These are phyloP conservation scores for Globisporangium iwayamae DNA, from an alignment of 352 stramenopile species.

Conservation along the genomic window DNA sequence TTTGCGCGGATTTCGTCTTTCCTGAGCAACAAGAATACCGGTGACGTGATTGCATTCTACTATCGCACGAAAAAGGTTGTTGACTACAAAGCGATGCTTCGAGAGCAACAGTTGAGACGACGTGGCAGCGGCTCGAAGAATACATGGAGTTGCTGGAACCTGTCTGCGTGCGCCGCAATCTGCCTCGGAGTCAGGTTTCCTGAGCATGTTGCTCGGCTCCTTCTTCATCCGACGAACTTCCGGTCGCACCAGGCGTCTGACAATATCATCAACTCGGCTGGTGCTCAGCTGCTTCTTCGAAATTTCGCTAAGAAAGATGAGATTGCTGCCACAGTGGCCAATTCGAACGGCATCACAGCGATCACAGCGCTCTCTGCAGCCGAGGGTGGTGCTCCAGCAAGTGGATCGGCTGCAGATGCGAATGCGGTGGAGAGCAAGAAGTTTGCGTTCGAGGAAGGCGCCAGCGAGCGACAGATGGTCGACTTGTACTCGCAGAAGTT, in stretches of 20 bases:
- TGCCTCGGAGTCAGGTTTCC: conserved; percentile 83
- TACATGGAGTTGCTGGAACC: conserved; percentile 87
- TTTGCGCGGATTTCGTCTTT: conserved; percentile 96
- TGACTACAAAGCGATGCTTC: conserved; percentile 94
- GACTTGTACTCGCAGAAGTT: conserved; percentile 64
- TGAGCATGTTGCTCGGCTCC: conserved; percentile 48
- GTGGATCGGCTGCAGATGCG: neutral
- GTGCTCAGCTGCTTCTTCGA: conserved; percentile 48
- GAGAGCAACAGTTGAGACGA: conserved; percentile 84
- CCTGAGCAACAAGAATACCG: conserved; percentile 94
- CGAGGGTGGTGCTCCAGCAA: neutral
- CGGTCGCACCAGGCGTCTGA: conserved; percentile 83
- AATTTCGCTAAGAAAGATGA: conserved; percentile 16
- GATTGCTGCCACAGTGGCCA: neutral
- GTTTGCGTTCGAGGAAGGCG: conserved; percentile 13
- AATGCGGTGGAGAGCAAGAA: conserved; percentile 8
- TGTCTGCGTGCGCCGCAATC: conserved; percentile 79
- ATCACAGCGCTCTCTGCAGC: conserved; percentile 2
- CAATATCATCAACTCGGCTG: conserved; percentile 78
- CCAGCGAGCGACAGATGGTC: conserved; percentile 34
- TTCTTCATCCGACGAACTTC: conserved; percentile 82
- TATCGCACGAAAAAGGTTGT: conserved; percentile 98
- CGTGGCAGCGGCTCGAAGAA: conserved; percentile 84
- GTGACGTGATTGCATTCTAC: conserved; percentile 97
- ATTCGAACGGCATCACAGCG: neutral